Base-by-base conservation (phyloP, 177 flowering plant species). In the Viscum album region DNA sequence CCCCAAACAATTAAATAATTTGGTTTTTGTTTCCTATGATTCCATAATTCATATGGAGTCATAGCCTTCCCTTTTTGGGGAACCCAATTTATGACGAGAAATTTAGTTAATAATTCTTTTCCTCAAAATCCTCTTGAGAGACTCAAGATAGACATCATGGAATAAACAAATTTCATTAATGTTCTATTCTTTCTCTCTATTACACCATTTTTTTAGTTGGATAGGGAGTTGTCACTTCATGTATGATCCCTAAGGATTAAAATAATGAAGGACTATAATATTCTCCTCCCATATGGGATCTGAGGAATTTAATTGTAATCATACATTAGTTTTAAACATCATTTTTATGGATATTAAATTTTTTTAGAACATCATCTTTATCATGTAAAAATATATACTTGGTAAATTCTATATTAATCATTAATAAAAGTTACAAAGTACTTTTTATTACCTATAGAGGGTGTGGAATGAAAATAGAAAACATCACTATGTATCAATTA, bases 131-230 rank as follows among this genome's bases (percentile, higher is more conserved):
- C 70, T 0, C 39, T 2, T 23, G 39, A 54, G 2, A 65, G 32
- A 24, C 62, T 33, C 11, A 52, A 71, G 35, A 54, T 71, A 23
- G 35, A 71, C 10, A 65, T 32, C 69, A 72, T 52, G 66, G 0
- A 66, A 31, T 70, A n/a, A n/a, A n/a, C n/a, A n/a, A n/a, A 72
- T 72, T 66, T 72, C 54, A 3, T 24, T 71, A n/a, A 72, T 39
- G 34, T 50, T 66, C 56, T 21, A 35, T 66, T 66, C 54, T 72
- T 72, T 24, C 47, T 56, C 66, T 72, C 56, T 0, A 58, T 66
- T 13, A 72, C 65, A 34, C 74, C 74, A 66, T 72, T 72, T 39
- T 72, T 60, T 72, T 66, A 66, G 74, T 69, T 2, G 70, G 66
- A 56, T 71, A 71, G 1, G 70, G 28, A 15, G 24, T 39, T 3